Conservation (phyloP, 805 yeast species). For the Grigorovia yakushimaensis region DNA sequence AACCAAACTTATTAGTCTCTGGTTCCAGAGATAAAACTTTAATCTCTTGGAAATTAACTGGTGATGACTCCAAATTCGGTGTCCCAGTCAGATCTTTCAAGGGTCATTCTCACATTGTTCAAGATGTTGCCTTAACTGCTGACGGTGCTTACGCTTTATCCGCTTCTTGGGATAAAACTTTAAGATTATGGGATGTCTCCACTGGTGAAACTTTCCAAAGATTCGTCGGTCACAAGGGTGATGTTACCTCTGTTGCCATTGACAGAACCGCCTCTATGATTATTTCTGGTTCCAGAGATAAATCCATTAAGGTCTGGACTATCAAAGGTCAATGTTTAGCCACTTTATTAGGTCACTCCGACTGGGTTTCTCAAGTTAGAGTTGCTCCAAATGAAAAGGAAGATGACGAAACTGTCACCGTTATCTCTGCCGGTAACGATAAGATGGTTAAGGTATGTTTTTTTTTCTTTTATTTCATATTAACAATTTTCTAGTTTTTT, state of each 20-base stretch:
- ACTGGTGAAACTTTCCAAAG: conserved; percentile 90
- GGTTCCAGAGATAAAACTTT: conserved; percentile 98
- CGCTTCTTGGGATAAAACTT: conserved; percentile 98
- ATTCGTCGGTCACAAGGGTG: conserved; percentile 97
- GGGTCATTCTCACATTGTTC: conserved; percentile 99
- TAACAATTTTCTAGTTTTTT: conserved; percentile 1
- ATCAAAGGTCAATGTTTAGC: conserved; percentile 94
- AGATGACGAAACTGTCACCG: conserved; percentile 51
- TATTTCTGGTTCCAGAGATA: conserved; percentile 98
- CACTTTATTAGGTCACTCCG: conserved; percentile 91
- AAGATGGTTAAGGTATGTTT: conserved; percentile 95
- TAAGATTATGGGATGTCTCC: conserved; percentile 96
- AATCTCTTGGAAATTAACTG: conserved; percentile 94
- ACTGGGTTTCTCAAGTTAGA: conserved; percentile 98
- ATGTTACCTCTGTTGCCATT: conserved; percentile 94
- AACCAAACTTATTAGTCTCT: conserved; percentile 96
- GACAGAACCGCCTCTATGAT: conserved; percentile 95
- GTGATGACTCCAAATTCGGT: conserved; percentile 96
- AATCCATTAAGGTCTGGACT: conserved; percentile 99
- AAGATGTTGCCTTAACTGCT: conserved; percentile 94
- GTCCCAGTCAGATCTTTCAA: conserved; percentile 93
- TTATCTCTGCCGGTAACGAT: conserved; percentile 98
- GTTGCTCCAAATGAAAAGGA: conserved; percentile 62
- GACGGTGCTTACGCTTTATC: conserved; percentile 97
- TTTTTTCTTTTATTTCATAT: conserved; percentile 8